phyloP scores from a whole-genome alignment of 768 basidiomycete species.

The Phlegmacium glaucopus region DNA sequence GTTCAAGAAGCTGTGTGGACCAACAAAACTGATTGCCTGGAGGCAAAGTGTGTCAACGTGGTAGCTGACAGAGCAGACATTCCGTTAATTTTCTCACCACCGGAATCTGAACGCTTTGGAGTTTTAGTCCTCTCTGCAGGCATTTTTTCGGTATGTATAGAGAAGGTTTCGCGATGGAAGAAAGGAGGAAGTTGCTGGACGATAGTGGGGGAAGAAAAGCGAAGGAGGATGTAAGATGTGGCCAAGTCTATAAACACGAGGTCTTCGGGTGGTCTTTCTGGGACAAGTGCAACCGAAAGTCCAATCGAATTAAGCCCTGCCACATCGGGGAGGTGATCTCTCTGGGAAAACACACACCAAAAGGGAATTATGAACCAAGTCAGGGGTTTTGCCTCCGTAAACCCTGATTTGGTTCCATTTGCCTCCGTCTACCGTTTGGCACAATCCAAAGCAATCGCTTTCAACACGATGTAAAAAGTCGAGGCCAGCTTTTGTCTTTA shows the following conservation, averaged over 20 bases:
- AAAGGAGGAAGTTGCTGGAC: slow-evolving; percentile 5
- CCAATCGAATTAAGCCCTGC: slow-evolving; percentile 19
- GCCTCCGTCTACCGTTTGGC: too few species aligned
- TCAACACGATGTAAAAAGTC: slow-evolving; percentile 4
- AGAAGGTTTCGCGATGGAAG: slow-evolving; percentile 6
- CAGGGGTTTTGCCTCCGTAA: slow-evolving; percentile 6
- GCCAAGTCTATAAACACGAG: slow-evolving; percentile 30
- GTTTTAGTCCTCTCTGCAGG: slow-evolving; percentile 30
- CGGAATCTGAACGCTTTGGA: slow-evolving; percentile 21
- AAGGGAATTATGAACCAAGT: slow-evolving; percentile 13
- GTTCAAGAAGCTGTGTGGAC: slow-evolving; percentile 22
- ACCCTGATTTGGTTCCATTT: slow-evolving; percentile 18
- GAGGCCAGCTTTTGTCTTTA: slow-evolving; percentile 1
- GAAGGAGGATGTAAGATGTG: slow-evolving; percentile 21
- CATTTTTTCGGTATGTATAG: slow-evolving; percentile 15
- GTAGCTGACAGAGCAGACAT: slow-evolving; percentile 1
- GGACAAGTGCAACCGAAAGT: slow-evolving; percentile 18
- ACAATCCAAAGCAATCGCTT: slow-evolving; percentile 14
- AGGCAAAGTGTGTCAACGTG: slow-evolving; percentile 15
- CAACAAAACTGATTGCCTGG: slow-evolving; percentile 29
- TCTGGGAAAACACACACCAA: slow-evolving; percentile 12
- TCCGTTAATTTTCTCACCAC: slow-evolving; percentile 15
- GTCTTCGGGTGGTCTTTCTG: slow-evolving; percentile 23
- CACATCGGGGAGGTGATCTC: slow-evolving; percentile 32
- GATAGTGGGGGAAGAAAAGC: slow-evolving; percentile 17